Evolutionary conservation across 768 basidiomycete genomes (phyloP).

Genomic region (Rickenella mellea): DNA sequence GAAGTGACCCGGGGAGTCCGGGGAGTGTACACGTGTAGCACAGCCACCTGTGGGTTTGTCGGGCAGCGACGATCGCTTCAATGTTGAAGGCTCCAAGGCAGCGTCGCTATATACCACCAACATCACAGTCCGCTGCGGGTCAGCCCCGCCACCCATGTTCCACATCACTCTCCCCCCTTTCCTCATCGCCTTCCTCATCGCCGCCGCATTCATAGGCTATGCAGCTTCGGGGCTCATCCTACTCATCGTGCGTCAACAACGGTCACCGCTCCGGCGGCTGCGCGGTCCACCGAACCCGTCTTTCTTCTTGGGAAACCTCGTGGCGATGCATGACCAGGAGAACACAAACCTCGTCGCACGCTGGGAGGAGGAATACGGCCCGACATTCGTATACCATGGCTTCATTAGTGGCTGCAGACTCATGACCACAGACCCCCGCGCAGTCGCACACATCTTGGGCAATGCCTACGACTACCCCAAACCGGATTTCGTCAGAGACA

Average conservation of each 20-base stretch:
- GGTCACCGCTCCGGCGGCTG: slow-evolving; percentile 39
- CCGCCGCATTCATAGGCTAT: slow-evolving; percentile 16
- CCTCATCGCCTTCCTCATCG: slow-evolving; percentile 11
- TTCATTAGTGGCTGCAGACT: slow-evolving; percentile 45
- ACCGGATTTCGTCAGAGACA: slow-evolving; percentile 46
- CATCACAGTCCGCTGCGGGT: too few relatives aligned
- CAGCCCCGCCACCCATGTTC: too few relatives aligned
- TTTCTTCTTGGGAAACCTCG: slow-evolving; percentile 43
- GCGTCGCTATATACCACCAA: too few relatives aligned
- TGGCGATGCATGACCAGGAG: slow-evolving; percentile 48
- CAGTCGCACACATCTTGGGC: slow-evolving; percentile 47
- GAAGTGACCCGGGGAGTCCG: too few relatives aligned
- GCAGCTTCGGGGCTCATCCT: slow-evolving; percentile 26
- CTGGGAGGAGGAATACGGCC: slow-evolving; percentile 39
- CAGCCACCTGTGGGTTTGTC: too few relatives aligned
- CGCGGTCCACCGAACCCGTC: slow-evolving; percentile 36
- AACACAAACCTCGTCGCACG: slow-evolving; percentile 36
- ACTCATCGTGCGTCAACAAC: slow-evolving; percentile 33
- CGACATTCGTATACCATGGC: slow-evolving; percentile 42
- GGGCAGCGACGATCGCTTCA: too few relatives aligned
- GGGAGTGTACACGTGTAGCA: too few relatives aligned
- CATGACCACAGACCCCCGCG: slow-evolving; percentile 48
- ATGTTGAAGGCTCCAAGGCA: too few relatives aligned
- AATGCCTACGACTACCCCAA: slow-evolving; percentile 53
- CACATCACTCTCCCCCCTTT: not conserved